Percentiles rank a stretch among this genome's conserved stretches.
phyloP scores from a whole-genome alignment of 345 rosid genomes.

The Psidium guajava region DNA sequence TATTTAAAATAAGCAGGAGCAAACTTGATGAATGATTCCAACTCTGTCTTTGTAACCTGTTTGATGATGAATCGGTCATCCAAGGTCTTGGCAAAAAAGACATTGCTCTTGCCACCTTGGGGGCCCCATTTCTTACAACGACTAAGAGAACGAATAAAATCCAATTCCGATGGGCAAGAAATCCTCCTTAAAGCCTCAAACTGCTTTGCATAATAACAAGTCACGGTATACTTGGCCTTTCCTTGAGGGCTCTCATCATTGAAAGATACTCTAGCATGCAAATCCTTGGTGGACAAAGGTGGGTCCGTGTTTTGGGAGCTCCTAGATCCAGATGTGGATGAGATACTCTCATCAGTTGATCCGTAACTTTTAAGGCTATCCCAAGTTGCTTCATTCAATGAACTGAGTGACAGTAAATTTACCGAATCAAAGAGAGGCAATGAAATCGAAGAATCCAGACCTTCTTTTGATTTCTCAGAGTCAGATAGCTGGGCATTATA shows the following conservation, averaged over 20 bases:
- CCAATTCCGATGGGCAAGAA: conserved; percentile 81
- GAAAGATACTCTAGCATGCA: conserved; percentile 75
- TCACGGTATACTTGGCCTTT: conserved; percentile 66
- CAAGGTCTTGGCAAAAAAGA: conserved; percentile 89
- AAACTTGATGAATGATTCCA: conserved; percentile 90
- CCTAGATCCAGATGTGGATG: conserved; percentile 15
- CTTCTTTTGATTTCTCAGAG: conserved; percentile 46
- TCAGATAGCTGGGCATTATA: conserved; percentile 59
- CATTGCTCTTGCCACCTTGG: conserved; percentile 99
- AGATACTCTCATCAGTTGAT: conserved; percentile 44
- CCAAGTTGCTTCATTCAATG: conserved; percentile 36
- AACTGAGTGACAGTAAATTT: conserved; percentile 37
- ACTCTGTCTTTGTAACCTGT: conserved; percentile 95
- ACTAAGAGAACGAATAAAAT: conserved; percentile 79
- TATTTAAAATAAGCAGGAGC: conserved; percentile 82
- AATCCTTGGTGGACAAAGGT: conserved; percentile 36
- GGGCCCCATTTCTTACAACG: conserved; percentile 99
- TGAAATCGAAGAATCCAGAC: conserved; percentile 23
- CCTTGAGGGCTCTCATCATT: conserved; percentile 62
- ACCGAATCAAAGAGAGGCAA: conserved; percentile 47
- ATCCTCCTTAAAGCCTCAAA: conserved; percentile 83
- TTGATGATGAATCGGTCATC: conserved; percentile 96
- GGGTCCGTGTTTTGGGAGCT: conserved; percentile 49
- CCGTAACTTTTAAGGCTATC: conserved; percentile 35
- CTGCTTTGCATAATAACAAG: conserved; percentile 79